phyloP scores from a whole-genome alignment of 1,284 basidiomycete species.

The Leccinum fallax region DNA sequence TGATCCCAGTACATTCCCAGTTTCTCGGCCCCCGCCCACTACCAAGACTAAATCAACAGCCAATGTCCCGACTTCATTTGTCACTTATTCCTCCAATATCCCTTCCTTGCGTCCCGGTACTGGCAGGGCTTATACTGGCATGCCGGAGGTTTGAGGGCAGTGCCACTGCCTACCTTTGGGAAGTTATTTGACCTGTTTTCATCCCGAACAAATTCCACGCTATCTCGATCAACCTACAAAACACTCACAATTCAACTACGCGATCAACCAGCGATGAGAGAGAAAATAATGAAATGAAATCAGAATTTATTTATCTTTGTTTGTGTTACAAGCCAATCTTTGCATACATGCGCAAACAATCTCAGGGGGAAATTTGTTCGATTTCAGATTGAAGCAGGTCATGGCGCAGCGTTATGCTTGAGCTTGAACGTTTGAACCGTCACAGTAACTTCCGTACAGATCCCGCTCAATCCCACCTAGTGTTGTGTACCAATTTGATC shows the following conservation, averaged over 20 bases:
- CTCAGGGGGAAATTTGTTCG: neutral
- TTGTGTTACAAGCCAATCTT: conserved; percentile 14
- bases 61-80: conserved; percentile 1
- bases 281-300: conserved; percentile 3
- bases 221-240: neutral
- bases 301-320: conserved; percentile 18
- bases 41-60: neutral
- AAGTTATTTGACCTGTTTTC: neutral
- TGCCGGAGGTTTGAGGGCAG: conserved; percentile 29
- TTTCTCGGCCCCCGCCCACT: conserved; percentile 21
- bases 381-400: neutral
- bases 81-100: conserved; percentile 13
- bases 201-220: neutral
- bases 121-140: conserved; percentile 26
- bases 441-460: no score
- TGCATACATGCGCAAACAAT: conserved; percentile 20
- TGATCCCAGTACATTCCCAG: conserved; percentile 38
- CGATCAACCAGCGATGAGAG: no score
- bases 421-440: no score
- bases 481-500: no score
- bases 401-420: no score
- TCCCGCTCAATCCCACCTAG: no score
- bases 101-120: conserved; percentile 11
- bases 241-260: no score
- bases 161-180: neutral